Conservation (phyloP, 2,329 filamentous ascomycete genomes). For the Alternaria ventricosa region DNA sequence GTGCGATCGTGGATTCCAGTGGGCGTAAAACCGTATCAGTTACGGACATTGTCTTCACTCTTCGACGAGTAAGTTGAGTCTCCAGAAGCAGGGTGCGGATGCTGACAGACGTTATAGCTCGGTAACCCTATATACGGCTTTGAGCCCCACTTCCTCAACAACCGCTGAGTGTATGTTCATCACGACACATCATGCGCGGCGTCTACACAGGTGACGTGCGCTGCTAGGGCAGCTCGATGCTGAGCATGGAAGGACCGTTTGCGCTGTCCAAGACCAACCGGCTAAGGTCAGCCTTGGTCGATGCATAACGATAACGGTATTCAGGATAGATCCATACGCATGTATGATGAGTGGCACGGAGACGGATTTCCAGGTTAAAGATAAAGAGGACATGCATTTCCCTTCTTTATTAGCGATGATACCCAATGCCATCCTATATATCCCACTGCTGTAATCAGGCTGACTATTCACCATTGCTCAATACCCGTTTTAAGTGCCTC, state of each 20-base stretch:
- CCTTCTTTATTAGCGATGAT: neutral
- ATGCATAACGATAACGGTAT: neutral
- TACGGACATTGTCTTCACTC: slow-evolving; percentile 38
- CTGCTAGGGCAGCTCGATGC: neutral
- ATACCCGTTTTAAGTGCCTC: neutral
- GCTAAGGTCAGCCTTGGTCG: neutral
- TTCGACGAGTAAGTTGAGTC: slow-evolving; percentile 35
- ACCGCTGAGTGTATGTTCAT: neutral
- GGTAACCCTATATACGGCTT: slow-evolving; percentile 36
- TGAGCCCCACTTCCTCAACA: slow-evolving; percentile 19
- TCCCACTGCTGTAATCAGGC: neutral
- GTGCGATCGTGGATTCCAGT: slow-evolving; percentile 32
- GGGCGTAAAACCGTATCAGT: slow-evolving; percentile 41
- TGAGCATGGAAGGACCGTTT: neutral
- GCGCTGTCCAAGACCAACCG: neutral
- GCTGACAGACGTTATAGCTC: slow-evolving; percentile 19
- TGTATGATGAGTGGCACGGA: neutral
- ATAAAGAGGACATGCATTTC: neutral
- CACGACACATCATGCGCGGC: neutral
- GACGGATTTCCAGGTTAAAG: neutral
- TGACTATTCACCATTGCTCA: slow-evolving; percentile 6
- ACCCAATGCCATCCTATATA: neutral
- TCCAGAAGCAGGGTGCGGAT: neutral
- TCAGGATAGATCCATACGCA: neutral
- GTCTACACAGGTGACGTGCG: neutral